Evolutionary conservation across 345 rosid species (phyloP).

Genomic region (Leavenworthia alabamica): DNA sequence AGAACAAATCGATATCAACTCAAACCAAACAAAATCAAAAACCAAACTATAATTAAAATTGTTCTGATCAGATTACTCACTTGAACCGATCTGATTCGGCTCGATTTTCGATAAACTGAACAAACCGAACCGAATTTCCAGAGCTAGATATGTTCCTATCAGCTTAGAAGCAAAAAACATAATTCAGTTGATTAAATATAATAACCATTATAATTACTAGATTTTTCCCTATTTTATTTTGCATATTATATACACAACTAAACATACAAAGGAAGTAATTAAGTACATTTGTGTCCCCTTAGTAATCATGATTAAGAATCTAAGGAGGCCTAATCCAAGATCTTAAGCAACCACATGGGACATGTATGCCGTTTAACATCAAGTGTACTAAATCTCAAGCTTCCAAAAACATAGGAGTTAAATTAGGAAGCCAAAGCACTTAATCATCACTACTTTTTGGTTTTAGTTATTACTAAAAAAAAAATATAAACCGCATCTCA

Average conservation of each 20-base stretch:
- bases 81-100: too few species aligned
- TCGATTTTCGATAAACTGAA: too few species aligned
- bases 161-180: neutral
- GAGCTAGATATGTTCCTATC: neutral
- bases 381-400: constrained; percentile 18
- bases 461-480: too few species aligned
- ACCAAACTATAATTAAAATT: too few species aligned
- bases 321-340: constrained; percentile 27
- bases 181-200: neutral
- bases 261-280: constrained; percentile 6
- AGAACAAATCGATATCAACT: too few species aligned
- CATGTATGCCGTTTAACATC: constrained; percentile 21
- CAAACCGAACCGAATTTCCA: too few species aligned
- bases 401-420: constrained; percentile 28
- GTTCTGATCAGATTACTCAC: too few species aligned
- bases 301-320: constrained; percentile 27
- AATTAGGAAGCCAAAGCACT: constrained; percentile 18
- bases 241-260: neutral
- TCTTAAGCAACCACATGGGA: constrained; percentile 30
- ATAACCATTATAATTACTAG: neutral
- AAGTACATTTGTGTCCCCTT: constrained; percentile 23
- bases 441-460: constrained; percentile 19
- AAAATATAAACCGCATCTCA: too few species aligned
- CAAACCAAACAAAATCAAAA: too few species aligned
- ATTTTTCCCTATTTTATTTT: constrained; percentile 1